Percentiles rank a stretch among this genome's conserved stretches.
Conservation (phyloP, 2,329 filamentous ascomycete genomes). For the Aureobasidium sp. region DNA sequence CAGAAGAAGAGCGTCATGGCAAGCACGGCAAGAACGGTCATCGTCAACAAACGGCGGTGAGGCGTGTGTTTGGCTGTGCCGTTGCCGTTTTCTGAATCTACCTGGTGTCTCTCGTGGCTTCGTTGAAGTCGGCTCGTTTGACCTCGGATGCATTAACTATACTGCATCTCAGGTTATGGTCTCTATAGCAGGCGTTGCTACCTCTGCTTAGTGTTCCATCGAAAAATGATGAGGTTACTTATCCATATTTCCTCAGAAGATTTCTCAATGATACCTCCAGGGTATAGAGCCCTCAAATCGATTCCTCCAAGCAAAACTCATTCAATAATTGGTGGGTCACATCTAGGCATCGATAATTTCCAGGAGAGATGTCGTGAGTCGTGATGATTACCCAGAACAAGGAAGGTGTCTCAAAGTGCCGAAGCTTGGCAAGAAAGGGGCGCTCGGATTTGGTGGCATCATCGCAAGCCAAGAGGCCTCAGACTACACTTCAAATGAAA, state of each 20-base stretch:
- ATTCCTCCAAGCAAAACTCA: neutral
- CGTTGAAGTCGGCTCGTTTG: no score
- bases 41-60: neutral
- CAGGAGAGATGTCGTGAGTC: neutral
- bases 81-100: neutral
- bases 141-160: no score
- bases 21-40: conserved; percentile 6
- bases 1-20: neutral
- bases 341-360: neutral
- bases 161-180: no score
- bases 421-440: conserved; percentile 2
- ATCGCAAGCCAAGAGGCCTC: neutral
- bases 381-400: neutral
- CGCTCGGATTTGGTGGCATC: neutral
- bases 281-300: no score
- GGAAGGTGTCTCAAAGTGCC: neutral
- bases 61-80: neutral
- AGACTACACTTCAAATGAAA: neutral
- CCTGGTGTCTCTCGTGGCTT: neutral
- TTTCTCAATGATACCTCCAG: no score
- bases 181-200: neutral
- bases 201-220: neutral
- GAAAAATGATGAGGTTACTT: no score
- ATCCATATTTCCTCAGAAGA: no score
- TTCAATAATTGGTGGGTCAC: neutral